Evolutionary conservation across 164 flowering plant genomes (phyloP).

Genomic region (Stephania cephalantha): DNA sequence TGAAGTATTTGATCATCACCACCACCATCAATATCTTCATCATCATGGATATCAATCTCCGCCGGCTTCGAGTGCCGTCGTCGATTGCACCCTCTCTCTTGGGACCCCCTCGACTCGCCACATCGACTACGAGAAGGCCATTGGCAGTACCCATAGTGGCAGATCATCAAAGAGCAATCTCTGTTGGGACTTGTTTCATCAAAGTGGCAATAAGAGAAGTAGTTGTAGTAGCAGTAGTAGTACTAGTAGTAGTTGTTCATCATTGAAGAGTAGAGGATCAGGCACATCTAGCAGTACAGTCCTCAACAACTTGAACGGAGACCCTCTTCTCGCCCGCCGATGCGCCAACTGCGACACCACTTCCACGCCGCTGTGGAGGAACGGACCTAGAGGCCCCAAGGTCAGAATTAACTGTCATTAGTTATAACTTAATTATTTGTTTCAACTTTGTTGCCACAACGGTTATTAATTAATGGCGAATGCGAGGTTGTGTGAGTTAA

Average conservation of each 20-base stretch:
- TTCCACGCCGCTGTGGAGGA: slow-evolving; percentile 95
- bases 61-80: slow-evolving; percentile 12
- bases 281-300: slow-evolving; percentile 16
- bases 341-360: slow-evolving; percentile 99
- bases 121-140: slow-evolving; percentile 11
- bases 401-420: slow-evolving; percentile 21
- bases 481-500: too few relatives aligned
- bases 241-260: slow-evolving; percentile 17
- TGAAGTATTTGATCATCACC: not conserved
- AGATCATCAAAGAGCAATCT: slow-evolving; percentile 26
- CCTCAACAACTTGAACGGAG: slow-evolving; percentile 21
- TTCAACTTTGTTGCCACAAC: not conserved
- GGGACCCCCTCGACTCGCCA: slow-evolving; percentile 89
- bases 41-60: slow-evolving; percentile 19
- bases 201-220: slow-evolving; percentile 19
- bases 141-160: slow-evolving; percentile 12
- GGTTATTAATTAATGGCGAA: too few relatives aligned
- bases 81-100: slow-evolving; percentile 91
- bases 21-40: slow-evolving; percentile 21
- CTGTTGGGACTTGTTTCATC: slow-evolving; percentile 70
- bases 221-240: slow-evolving; percentile 14
- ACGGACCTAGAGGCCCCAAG: slow-evolving; percentile 98
- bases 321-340: slow-evolving; percentile 71
- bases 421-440: not conserved
- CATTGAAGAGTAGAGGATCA: not conserved